Evolutionary conservation across 805 yeast species (phyloP).

Genomic region (Candida broadrunensis): DNA sequence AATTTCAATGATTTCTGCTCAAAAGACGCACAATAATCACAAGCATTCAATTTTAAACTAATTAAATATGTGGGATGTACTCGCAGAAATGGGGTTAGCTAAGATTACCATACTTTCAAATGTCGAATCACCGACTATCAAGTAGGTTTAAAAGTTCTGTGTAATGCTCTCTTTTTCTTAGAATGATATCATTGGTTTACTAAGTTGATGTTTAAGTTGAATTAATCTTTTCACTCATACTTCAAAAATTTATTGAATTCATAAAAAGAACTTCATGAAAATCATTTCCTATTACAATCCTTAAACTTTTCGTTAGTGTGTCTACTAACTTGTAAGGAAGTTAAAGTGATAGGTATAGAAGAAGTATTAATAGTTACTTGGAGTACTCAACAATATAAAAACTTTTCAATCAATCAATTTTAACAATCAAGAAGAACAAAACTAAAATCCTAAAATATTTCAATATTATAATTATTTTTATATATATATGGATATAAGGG

Average conservation of each 20-base stretch:
- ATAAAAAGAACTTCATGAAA: too few relatives aligned
- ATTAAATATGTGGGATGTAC: conserved; percentile 20
- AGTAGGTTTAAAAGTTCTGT: neutral
- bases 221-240: too few relatives aligned
- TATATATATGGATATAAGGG: too few relatives aligned
- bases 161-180: neutral
- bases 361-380: too few relatives aligned
- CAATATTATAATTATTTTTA: too few relatives aligned
- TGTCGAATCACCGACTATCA: conserved; percentile 1
- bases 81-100: conserved; percentile 29
- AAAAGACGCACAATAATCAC: conserved; percentile 32
- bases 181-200: too few relatives aligned
- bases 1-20: conserved; percentile 37
- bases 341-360: neutral
- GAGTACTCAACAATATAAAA: too few relatives aligned
- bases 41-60: neutral
- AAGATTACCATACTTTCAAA: neutral
- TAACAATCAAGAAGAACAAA: too few relatives aligned
- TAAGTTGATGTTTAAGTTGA: too few relatives aligned
- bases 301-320: neutral
- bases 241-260: too few relatives aligned
- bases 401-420: too few relatives aligned
- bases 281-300: neutral
- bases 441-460: too few relatives aligned
- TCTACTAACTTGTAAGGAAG: neutral